These are phyloP conservation scores for Leccinum solheimii DNA, from an alignment of 1,284 basidiomycete genomes.

Conservation along the genomic window DNA sequence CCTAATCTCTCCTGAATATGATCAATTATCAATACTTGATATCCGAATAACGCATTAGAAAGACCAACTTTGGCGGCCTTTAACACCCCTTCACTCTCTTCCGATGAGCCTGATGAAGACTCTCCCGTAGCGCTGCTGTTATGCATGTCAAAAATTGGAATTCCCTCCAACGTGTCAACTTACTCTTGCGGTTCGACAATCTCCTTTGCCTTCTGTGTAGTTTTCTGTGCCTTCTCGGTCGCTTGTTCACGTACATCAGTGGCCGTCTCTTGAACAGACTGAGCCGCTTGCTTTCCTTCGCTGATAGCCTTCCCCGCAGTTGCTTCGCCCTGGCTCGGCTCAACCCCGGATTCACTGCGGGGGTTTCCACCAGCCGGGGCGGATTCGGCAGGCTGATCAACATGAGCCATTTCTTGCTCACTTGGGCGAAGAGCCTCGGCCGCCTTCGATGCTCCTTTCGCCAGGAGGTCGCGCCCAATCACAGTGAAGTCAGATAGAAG, in stretches of 20 bases:
- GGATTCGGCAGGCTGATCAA: conserved; percentile 58
- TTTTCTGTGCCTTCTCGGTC: conserved; percentile 4
- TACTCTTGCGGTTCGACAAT: conserved; percentile 23
- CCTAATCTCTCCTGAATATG: conserved; percentile 27
- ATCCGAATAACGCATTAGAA: neutral
- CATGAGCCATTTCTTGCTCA: conserved; percentile 59
- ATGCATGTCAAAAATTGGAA: neutral
- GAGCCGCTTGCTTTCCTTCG: conserved; percentile 28
- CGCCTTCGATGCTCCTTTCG: conserved; percentile 73
- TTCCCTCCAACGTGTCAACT: neutral
- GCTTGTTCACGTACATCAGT: conserved; percentile 15
- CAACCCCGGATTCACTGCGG: conserved; percentile 36
- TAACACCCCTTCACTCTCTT: conserved; percentile 24
- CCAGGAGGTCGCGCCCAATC: conserved; percentile 86
- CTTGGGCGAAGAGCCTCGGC: conserved; percentile 54
- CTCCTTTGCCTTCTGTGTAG: conserved; percentile 13
- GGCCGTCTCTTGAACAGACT: conserved; percentile 18
- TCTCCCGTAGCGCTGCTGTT: neutral
- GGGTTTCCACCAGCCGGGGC: conserved; percentile 50
- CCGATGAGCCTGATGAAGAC: conserved; percentile 14
- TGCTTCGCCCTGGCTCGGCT: conserved; percentile 33
- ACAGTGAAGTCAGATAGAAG: conserved; percentile 79
- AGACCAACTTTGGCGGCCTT: conserved; percentile 38
- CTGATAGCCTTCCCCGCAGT: conserved; percentile 16
- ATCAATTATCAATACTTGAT: neutral